These are phyloP conservation scores for Zea luxurians DNA, from an alignment of 176 grass and related monocot species.

Conservation along the genomic window DNA sequence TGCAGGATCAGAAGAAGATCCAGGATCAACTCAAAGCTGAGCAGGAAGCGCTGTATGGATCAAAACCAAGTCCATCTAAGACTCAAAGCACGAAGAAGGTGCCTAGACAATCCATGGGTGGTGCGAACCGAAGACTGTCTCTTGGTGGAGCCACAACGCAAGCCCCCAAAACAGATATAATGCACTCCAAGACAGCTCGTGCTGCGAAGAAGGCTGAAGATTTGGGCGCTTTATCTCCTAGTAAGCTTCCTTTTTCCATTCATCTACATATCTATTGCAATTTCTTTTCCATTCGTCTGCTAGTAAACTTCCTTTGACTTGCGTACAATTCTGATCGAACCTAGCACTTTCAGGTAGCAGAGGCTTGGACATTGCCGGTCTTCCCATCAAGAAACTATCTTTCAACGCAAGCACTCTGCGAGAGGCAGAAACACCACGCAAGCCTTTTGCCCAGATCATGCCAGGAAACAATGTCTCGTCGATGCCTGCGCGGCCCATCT, in stretches of 20 bases:
- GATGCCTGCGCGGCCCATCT: slow-evolving; percentile 27
- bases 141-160: slow-evolving; percentile 69
- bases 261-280: background rate
- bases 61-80: slow-evolving; percentile 91
- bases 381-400: slow-evolving; percentile 68
- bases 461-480: slow-evolving; percentile 44
- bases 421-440: slow-evolving; percentile 59
- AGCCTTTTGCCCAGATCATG: slow-evolving; percentile 67
- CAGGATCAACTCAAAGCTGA: slow-evolving; percentile 77
- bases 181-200: slow-evolving; percentile 50
- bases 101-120: slow-evolving; percentile 49
- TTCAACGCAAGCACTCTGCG: slow-evolving; percentile 52
- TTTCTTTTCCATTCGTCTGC: background rate
- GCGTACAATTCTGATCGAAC: slow-evolving; percentile 20
- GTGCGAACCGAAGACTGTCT: slow-evolving; percentile 57
- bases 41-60: slow-evolving; percentile 83
- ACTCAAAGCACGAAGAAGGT: slow-evolving; percentile 68
- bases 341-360: slow-evolving; percentile 49
- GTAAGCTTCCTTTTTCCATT: slow-evolving; percentile 41
- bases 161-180: slow-evolving; percentile 49
- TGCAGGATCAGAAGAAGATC: slow-evolving; percentile 90
- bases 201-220: slow-evolving; percentile 64
- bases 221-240: slow-evolving; percentile 56
- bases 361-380: slow-evolving; percentile 53
- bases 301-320: background rate